phyloP scores from a whole-genome alignment of 495 filamentous ascomycete genomes.

The Ascobolus immersus region DNA sequence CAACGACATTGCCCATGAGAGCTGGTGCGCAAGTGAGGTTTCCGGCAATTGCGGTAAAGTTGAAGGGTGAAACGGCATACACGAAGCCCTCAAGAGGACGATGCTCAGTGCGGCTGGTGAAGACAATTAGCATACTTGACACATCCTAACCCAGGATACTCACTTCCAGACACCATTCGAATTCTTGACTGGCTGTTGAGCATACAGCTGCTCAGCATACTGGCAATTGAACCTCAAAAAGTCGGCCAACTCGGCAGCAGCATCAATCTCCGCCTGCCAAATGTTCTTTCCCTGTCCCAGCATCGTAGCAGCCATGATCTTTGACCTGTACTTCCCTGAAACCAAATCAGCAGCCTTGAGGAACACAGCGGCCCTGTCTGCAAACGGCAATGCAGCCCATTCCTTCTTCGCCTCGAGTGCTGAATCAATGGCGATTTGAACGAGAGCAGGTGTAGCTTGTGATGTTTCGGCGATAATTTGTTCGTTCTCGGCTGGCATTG shows the following conservation, averaged over 20 bases:
- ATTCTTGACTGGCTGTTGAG: constrained; percentile 56
- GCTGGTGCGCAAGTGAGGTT: constrained; percentile 51
- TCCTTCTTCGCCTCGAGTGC: constrained; percentile 55
- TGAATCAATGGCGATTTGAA: constrained; percentile 48
- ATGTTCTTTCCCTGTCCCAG: constrained; percentile 87
- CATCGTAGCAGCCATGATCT: constrained; percentile 82
- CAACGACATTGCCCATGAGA: constrained; percentile 60
- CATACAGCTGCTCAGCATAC: constrained; percentile 68
- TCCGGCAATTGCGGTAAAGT: constrained; percentile 68
- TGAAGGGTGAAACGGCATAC: constrained; percentile 67
- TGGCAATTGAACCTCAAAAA: constrained; percentile 79
- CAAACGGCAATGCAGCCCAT: constrained; percentile 64
- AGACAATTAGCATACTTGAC: constrained; percentile 1
- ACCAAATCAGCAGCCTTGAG: constrained; percentile 80
- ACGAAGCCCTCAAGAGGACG: constrained; percentile 68
- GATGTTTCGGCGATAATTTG: constrained; percentile 55
- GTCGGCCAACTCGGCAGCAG: constrained; percentile 72
- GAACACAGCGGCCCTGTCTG: constrained; percentile 78
- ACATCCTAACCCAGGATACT: too few species aligned
- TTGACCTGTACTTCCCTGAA: constrained; percentile 69
- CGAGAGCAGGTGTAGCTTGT: constrained; percentile 42
- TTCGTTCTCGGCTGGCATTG: constrained; percentile 48
- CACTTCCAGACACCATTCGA: constrained; percentile 55
- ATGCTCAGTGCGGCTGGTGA: constrained; percentile 40
- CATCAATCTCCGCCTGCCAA: constrained; percentile 91